Evolutionary conservation across 2,329 filamentous ascomycete genomes (phyloP), one percentile per base, ranked within the genome.

Genomic region (Tricladium varicosporioides): DNA sequence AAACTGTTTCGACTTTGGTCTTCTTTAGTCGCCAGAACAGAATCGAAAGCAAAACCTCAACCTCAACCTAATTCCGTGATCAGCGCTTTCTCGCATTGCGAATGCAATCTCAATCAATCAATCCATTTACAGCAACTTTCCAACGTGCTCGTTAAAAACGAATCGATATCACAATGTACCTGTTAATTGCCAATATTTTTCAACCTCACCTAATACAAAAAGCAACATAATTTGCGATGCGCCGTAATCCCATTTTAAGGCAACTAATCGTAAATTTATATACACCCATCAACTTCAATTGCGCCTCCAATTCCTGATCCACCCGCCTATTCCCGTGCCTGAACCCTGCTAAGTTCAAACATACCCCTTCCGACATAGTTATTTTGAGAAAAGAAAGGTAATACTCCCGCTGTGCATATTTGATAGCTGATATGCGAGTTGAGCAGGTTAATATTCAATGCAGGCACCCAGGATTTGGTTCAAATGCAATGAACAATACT

Each of bases 1-100:
- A 61, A 65, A 56, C 55, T 65, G 57, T 64, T 43, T 66, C 65
- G 66, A 67, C 68, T 66, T 66, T 62, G 55, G 63, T 70, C 64
- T 63, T 65, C 64, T 67, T 66, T 70, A 70, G 66, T 66, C 68
- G 67, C 65, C 68, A 66, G 63, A 68, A 62, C 60, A 66, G 53
- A 67, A 62, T 67, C 65, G 66, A 69, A 65, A 62, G 62, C 59
- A 65, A 64, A 66, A 58, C 56, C 62, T 65, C 67, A 69, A 62
- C 56, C 62, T 65, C 67, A 69, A 62, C 60, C 54, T 54, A 57
- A 62, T 61, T 57, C 58, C 63, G 64, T 70, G 66, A 67, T 64
- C 63, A 67, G 53, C 66, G 62, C 56, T 22, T 33, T 46, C 40
- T 60, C 57, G 53, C 63, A 60, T 61, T 65, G 53, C 59, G 51